Conservation (phyloP, 2,329 filamentous ascomycete species). For the Fusarium staphyleae region DNA sequence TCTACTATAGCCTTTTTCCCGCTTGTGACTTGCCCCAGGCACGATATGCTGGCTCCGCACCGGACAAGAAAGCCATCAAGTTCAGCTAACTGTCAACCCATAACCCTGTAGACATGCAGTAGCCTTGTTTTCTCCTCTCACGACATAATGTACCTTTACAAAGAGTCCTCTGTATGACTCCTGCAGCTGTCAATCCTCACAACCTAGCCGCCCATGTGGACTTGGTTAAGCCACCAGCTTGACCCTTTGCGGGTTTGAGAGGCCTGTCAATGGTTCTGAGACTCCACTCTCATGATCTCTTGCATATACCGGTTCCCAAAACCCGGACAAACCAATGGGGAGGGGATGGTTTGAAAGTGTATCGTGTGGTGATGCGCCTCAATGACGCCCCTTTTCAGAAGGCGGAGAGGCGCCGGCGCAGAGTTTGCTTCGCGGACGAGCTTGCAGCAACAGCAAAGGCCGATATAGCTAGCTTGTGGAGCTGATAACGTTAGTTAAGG, state of each 20-base stretch:
- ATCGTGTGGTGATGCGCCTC: not conserved
- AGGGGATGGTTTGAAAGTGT: not conserved
- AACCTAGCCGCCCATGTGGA: not conserved
- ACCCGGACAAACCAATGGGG: constrained; percentile 13
- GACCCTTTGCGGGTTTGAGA: constrained; percentile 14
- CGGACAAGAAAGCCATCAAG: not conserved
- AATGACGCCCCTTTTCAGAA: constrained; percentile 1
- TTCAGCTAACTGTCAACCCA: too few species aligned
- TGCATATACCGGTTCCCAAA: constrained; percentile 7
- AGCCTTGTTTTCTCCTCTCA: constrained; percentile 20
- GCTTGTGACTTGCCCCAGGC: not conserved
- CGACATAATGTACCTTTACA: not conserved
- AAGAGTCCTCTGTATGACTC: not conserved
- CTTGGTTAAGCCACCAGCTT: constrained; percentile 11
- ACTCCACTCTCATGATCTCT: constrained; percentile 16
- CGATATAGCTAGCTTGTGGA: not conserved
- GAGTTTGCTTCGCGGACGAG: constrained; percentile 7
- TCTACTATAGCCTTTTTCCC: not conserved
- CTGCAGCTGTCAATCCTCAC: not conserved
- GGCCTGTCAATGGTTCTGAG: not conserved
- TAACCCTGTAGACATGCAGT: constrained; percentile 3
- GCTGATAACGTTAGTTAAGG: not conserved
- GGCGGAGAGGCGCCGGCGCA: not conserved
- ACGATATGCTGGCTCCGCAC: constrained; percentile 3
- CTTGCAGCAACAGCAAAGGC: not conserved